phyloP scores from a whole-genome alignment of 2,329 filamentous ascomycete species.

The Curvularia spicifera region DNA sequence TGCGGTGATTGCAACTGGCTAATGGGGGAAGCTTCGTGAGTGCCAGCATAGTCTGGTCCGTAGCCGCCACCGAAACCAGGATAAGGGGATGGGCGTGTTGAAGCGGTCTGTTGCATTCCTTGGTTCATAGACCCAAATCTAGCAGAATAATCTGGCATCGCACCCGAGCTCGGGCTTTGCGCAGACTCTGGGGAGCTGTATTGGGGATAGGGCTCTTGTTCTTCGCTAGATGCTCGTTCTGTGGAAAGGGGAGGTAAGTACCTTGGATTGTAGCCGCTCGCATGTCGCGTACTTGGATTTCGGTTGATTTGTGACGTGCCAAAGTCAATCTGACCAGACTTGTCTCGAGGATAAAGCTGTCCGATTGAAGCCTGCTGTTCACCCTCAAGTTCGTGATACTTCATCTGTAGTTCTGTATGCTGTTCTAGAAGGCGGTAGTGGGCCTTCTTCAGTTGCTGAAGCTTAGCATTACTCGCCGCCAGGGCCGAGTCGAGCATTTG shows the following conservation, averaged over 20 bases:
- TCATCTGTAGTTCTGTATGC: constrained; percentile 59
- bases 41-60: constrained; percentile 37
- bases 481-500: constrained; percentile 58
- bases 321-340: constrained; percentile 23
- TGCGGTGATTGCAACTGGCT: constrained; percentile 31
- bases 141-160: constrained; percentile 33
- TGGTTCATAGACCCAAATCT: constrained; percentile 40
- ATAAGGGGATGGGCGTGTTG: constrained; percentile 28
- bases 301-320: constrained; percentile 32
- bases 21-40: constrained; percentile 43
- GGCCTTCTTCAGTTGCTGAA: constrained; percentile 59
- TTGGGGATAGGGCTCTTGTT: constrained; percentile 40
- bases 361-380: constrained; percentile 40
- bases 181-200: constrained; percentile 39
- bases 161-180: constrained; percentile 27
- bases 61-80: constrained; percentile 34
- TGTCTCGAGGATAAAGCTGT: constrained; percentile 31
- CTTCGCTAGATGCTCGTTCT: constrained; percentile 26
- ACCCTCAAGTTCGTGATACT: constrained; percentile 51
- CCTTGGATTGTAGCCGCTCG: constrained; percentile 29
- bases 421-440: constrained; percentile 59
- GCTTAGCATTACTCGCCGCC: constrained; percentile 55
- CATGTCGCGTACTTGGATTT: constrained; percentile 36
- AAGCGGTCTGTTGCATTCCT: constrained; percentile 28
- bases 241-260: constrained; percentile 36